phyloP scores from a whole-genome alignment of 257 asterid genomes.

The Nyctanthes arbortristis region DNA sequence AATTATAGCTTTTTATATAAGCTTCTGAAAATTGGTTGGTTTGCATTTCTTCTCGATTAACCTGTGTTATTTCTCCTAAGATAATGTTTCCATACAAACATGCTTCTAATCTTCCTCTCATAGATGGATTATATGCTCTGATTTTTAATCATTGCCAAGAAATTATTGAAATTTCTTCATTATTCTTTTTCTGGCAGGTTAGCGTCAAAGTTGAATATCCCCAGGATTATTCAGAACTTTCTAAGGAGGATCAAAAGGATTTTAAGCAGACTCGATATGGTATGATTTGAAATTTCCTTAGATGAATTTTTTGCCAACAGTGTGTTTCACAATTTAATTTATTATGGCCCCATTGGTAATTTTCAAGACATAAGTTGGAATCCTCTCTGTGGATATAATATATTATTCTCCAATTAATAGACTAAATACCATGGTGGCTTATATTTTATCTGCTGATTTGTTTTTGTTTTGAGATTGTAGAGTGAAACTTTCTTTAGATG shows the following conservation, averaged over 20 bases:
- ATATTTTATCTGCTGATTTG: neutral
- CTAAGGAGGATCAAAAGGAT: constrained; percentile 94
- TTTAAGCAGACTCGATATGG: constrained; percentile 97
- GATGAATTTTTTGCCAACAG: constrained; percentile 18
- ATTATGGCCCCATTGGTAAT: constrained; percentile 6
- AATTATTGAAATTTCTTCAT: constrained; percentile 7
- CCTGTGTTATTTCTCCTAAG: constrained; percentile 15
- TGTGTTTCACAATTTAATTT: constrained; percentile 10
- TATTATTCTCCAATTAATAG: neutral
- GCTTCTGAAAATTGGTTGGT: constrained; percentile 6
- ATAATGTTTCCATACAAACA: constrained; percentile 18
- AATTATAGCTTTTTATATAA: constrained; percentile 8
- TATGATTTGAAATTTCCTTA: constrained; percentile 31
- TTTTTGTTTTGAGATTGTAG: constrained; percentile 14
- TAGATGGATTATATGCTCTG: constrained; percentile 11
- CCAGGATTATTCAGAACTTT: constrained; percentile 76
- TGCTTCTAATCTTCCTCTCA: constrained; percentile 7
- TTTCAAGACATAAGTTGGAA: constrained; percentile 1
- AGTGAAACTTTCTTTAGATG: neutral
- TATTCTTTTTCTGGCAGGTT: constrained; percentile 51
- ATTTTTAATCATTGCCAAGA: constrained; percentile 12
- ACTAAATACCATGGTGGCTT: constrained; percentile 13
- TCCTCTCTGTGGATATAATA: constrained; percentile 14
- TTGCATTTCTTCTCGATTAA: neutral
- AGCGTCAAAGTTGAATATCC: constrained; percentile 86